These are phyloP conservation scores for Pyrus betulifolia DNA, from an alignment of 306 rosid genomes.

Conservation along the genomic window DNA sequence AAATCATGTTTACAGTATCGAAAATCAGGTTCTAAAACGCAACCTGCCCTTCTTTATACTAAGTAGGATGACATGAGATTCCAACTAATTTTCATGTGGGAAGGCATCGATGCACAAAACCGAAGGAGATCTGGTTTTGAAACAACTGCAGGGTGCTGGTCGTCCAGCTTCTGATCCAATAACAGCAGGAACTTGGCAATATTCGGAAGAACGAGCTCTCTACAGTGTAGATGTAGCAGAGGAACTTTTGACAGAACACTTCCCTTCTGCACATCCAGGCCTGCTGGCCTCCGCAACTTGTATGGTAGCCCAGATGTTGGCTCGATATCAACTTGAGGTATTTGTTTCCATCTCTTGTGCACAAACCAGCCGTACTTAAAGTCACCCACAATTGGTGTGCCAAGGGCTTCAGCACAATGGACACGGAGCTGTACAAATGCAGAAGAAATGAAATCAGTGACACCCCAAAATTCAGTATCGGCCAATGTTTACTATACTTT, in stretches of 20 bases:
- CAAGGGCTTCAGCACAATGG: conserved; percentile 97
- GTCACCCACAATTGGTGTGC: conserved; percentile 94
- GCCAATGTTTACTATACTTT: neutral
- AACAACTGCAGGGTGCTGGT: conserved; percentile 24
- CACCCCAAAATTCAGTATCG: neutral
- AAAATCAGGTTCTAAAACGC: neutral
- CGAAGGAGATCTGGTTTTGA: conserved; percentile 62
- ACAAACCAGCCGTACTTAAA: conserved; percentile 92
- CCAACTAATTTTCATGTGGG: conserved; percentile 96
- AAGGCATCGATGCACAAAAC: conserved; percentile 85
- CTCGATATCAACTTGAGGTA: conserved; percentile 63
- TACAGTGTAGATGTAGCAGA: conserved; percentile 73
- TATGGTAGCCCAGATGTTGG: conserved; percentile 63
- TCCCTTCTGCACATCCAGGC: conserved; percentile 88
- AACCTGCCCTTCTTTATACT: conserved; percentile 33
- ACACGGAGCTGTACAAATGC: conserved; percentile 62
- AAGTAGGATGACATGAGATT: conserved; percentile 91
- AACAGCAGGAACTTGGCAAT: conserved; percentile 55
- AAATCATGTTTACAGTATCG: neutral
- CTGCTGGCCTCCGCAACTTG: conserved; percentile 77
- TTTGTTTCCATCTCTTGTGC: conserved; percentile 81
- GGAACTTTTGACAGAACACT: conserved; percentile 92
- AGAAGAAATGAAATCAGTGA: neutral
- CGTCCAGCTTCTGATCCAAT: conserved; percentile 29
- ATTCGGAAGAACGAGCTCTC: conserved; percentile 86